These are phyloP conservation scores for Talaromyces amestolkiae DNA, from an alignment of 2,329 filamentous ascomycete genomes.

Conservation along the genomic window DNA sequence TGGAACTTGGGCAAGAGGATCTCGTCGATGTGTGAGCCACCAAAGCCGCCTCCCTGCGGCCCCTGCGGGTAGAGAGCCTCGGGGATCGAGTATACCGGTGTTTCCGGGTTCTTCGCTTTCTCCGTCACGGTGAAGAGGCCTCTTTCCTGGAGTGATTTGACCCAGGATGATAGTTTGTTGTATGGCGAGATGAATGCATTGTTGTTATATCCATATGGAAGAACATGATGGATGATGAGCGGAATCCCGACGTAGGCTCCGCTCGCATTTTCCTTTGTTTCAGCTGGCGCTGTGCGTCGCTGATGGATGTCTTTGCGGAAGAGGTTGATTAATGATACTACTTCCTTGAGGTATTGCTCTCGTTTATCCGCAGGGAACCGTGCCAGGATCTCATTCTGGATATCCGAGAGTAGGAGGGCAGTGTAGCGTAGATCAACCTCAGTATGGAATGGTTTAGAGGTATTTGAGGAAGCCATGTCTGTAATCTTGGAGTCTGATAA, in stretches of 20 bases:
- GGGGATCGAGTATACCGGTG: background rate
- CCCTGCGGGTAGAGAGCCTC: background rate
- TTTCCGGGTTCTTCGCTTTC: background rate
- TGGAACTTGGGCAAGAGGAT: constrained; percentile 2
- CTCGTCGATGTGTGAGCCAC: background rate
- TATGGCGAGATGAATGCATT: constrained; percentile 4
- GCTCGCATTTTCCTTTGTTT: background rate
- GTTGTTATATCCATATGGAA: constrained; percentile 1
- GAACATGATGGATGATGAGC: background rate
- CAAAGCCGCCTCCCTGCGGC: background rate
- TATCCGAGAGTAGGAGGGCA: constrained; percentile 1
- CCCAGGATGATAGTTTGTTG: constrained; percentile 3
- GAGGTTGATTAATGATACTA: background rate
- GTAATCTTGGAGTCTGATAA: background rate
- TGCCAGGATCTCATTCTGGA: constrained; percentile 3
- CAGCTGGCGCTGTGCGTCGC: background rate
- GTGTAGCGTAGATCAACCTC: background rate
- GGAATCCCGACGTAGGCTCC: background rate
- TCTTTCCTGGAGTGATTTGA: background rate
- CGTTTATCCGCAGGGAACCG: background rate
- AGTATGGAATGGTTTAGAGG: background rate
- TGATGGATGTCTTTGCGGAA: background rate
- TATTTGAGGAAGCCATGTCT: background rate
- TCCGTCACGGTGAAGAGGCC: constrained; percentile 2
- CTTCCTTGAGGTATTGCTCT: background rate